These are phyloP conservation scores for Ceratorhiza oryzae-sativae DNA, from an alignment of 1,284 basidiomycete genomes.

Conservation along the genomic window DNA sequence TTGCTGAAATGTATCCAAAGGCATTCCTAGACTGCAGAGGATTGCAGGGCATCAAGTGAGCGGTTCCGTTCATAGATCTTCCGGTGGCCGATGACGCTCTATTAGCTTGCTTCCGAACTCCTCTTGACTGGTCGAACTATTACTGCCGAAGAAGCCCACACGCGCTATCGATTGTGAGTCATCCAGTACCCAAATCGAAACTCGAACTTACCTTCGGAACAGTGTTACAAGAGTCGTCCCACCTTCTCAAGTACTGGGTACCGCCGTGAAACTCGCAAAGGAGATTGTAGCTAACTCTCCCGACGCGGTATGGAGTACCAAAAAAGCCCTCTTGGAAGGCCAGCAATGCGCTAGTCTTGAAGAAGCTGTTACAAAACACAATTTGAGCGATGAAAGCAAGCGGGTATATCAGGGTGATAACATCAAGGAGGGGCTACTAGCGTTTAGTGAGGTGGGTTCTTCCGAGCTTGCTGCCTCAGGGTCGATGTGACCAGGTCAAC, in stretches of 20 bases:
- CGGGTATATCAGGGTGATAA: slow-evolving; percentile 72
- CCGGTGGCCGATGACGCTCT: slow-evolving; percentile 4
- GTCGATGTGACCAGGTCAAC: slow-evolving; percentile 1
- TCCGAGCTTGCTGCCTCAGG: background rate
- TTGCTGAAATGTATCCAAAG: background rate
- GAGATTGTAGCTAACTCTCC: slow-evolving; percentile 74
- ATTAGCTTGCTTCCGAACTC: slow-evolving; percentile 77
- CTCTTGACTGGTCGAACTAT: slow-evolving; percentile 76
- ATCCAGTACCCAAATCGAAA: background rate
- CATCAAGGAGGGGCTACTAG: slow-evolving; percentile 67
- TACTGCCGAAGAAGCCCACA: slow-evolving; percentile 70
- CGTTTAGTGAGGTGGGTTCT: slow-evolving; percentile 56
- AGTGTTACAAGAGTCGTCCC: slow-evolving; percentile 77
- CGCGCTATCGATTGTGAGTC: slow-evolving; percentile 77
- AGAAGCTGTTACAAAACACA: slow-evolving; percentile 60
- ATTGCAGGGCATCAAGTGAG: slow-evolving; percentile 73
- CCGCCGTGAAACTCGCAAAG: slow-evolving; percentile 69
- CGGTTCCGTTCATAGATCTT: background rate
- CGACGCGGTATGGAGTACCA: slow-evolving; percentile 80
- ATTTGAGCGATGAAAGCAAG: slow-evolving; percentile 60
- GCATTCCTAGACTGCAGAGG: slow-evolving; percentile 65
- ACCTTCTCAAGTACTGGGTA: slow-evolving; percentile 60
- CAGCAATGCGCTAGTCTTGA: slow-evolving; percentile 62
- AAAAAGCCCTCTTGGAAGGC: slow-evolving; percentile 67
- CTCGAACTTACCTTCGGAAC: background rate